Evolutionary conservation across 768 basidiomycete species (phyloP), one percentile per base, ranked within the genome.

Genomic region (Suillus clintonianus): DNA sequence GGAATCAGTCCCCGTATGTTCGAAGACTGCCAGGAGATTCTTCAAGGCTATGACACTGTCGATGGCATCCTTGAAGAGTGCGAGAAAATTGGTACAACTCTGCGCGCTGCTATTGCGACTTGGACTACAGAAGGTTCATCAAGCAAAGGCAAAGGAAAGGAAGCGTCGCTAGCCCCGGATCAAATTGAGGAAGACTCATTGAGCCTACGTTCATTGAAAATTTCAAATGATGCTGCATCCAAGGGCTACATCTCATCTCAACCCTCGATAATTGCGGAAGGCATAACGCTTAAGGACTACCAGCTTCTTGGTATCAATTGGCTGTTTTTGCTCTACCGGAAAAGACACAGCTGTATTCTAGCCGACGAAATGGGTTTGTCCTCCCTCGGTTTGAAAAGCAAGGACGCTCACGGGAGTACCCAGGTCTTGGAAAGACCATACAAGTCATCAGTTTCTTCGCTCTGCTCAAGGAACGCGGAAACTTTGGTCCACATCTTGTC

Each of bases 381-480:
- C 47, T 30, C 58, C 47, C 47, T 54, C 36, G 30, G 47, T 66
- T 32, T 54, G 43, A 58, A 39, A 30, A 62, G 62, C 39, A 61
- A 15, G 24, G 39, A 63, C 14, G 42, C 61, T 67, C 36, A 70
- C 64, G 36, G 27, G 36, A 36, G 34, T 54, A 17, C 37, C 6
- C 60, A 97, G 97, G 97, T 71, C 88, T 99, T 67, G 97, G 97
- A 32, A 99, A 99, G 82, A 99, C 97, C 2, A 92, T 97, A 43
- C 97, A 99, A 79, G 97, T 99, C 61, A 99, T 99, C 74, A 92
- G 95, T 61, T 97, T 99, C 80, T 86, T 99, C 65, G 92, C 96
- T 4, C 84, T 92, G 69, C 82, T 99, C 58, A 93, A 92, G 73
- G 92, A 94, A 69, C 83, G 80, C 56, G 91, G 90, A 19, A 84